Evolutionary conservation across 208 protist species (phyloP).

Genomic region (Novymonas esmeraldas): DNA sequence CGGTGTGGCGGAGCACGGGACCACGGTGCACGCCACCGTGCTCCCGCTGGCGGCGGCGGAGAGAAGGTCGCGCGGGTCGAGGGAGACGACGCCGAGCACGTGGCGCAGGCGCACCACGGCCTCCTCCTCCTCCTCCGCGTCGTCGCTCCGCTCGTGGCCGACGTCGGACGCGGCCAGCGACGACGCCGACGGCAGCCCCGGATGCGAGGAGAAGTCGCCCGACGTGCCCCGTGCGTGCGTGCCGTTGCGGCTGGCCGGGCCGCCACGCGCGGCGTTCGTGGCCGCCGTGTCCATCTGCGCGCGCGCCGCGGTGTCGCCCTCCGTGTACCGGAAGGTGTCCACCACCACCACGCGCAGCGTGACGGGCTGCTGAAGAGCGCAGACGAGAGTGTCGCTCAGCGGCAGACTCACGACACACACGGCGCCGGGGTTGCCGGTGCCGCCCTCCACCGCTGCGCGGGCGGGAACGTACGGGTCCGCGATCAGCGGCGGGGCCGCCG

Average conservation of each 20-base stretch:
- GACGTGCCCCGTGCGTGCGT: not conserved
- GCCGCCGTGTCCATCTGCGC: conserved; percentile 8
- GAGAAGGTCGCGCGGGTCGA: conserved; percentile 8
- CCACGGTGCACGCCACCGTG: not conserved
- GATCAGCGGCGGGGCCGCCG: not conserved
- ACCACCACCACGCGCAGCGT: conserved; percentile 20
- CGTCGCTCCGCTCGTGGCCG: not conserved
- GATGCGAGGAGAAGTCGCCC: conserved; percentile 1
- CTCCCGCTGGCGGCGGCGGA: not conserved
- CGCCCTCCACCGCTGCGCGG: conserved; percentile 8
- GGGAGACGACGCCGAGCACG: conserved; percentile 3
- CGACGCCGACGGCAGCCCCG: not conserved
- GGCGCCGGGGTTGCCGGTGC: conserved; percentile 1
- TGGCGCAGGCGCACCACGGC: conserved; percentile 3
- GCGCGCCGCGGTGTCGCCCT: conserved; percentile 7
- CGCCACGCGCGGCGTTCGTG: not conserved
- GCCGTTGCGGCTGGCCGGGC: conserved; percentile 1
- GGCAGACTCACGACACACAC: conserved; percentile 16
- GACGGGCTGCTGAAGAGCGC: conserved; percentile 24
- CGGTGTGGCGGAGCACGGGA: not conserved
- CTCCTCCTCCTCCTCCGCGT: conserved; percentile 10
- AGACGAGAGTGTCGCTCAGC: conserved; percentile 11
- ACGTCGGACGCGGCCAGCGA: too few species aligned
- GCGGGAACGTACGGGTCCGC: conserved; percentile 21
- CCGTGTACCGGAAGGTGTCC: conserved; percentile 21